Evolutionary conservation across 192 early-diverging fungal species (phyloP).

Genomic region (Coemansia javaensis): DNA sequence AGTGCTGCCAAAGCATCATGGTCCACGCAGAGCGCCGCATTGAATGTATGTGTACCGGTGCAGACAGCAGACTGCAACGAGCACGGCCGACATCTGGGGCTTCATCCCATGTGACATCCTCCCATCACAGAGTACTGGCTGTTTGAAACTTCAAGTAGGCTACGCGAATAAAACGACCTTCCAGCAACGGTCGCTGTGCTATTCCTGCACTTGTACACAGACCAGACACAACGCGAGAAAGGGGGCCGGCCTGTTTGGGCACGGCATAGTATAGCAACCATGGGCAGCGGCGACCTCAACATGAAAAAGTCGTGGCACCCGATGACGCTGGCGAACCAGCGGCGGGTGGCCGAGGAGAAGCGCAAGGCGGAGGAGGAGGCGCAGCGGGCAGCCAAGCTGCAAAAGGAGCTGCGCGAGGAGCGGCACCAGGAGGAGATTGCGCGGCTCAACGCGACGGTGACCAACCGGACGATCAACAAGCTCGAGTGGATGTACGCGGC

Average conservation of each 20-base stretch:
- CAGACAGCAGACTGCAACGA: too few relatives aligned
- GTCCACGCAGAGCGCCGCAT: too few relatives aligned
- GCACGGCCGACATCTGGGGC: too few relatives aligned
- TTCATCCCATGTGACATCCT: too few relatives aligned
- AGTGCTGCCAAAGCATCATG: too few relatives aligned
- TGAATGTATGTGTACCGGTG: too few relatives aligned
- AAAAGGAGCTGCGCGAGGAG: slow-evolving; percentile 90
- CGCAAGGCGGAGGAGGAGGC: slow-evolving; percentile 79
- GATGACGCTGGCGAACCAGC: slow-evolving; percentile 80
- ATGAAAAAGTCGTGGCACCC: slow-evolving; percentile 99
- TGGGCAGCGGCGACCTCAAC: slow-evolving; percentile 59
- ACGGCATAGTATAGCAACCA: slow-evolving; percentile 4
- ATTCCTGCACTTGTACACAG: too few relatives aligned
- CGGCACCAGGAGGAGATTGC: slow-evolving; percentile 81
- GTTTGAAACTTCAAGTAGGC: too few relatives aligned
- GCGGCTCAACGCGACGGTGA: slow-evolving; percentile 65
- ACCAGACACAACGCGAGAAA: too few relatives aligned
- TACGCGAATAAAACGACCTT: too few relatives aligned
- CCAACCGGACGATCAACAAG: slow-evolving; percentile 64
- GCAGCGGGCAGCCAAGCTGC: slow-evolving; percentile 79
- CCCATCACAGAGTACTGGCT: too few relatives aligned
- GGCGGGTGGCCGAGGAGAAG: slow-evolving; percentile 58
- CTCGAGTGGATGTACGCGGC: slow-evolving; percentile 96
- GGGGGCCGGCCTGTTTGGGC: neutral
- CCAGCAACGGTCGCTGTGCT: too few relatives aligned